A percentile compares a stretch with the other conserved stretches of the same genome.
phyloP scores from a whole-genome alignment of 1,284 basidiomycete species.

The Pyrrhoderma lamaoense region DNA sequence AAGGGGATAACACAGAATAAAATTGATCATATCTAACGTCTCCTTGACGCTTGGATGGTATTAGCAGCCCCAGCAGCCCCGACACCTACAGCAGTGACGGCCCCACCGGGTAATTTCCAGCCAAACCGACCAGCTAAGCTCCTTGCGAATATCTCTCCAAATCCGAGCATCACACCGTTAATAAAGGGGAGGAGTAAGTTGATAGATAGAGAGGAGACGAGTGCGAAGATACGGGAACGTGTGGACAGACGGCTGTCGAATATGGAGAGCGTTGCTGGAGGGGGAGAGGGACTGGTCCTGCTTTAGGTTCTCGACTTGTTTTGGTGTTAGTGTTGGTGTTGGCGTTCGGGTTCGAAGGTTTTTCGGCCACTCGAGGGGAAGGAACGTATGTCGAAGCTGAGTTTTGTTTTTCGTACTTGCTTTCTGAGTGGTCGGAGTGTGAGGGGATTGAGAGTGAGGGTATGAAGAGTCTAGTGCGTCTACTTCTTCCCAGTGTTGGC shows the following conservation, averaged over 20 bases:
- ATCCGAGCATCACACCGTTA: conserved; percentile 97
- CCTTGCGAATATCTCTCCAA: conserved; percentile 95
- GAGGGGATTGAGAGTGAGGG: conserved; percentile 67
- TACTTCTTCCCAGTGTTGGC: conserved; percentile 54
- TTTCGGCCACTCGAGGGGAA: conserved; percentile 23
- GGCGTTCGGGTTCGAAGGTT: conserved; percentile 1
- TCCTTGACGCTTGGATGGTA: too few relatives aligned
- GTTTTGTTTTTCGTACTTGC: conserved; percentile 21
- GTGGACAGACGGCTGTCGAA: conserved; percentile 64
- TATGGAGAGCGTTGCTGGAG: conserved; percentile 70
- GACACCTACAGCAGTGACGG: too few relatives aligned
- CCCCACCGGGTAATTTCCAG: conserved; percentile 27
- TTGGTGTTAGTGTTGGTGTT: too few relatives aligned
- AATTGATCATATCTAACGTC: too few relatives aligned
- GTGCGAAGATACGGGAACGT: conserved; percentile 59
- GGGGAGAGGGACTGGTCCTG: conserved; percentile 23
- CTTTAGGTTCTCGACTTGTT: too few relatives aligned
- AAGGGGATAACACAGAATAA: too few relatives aligned
- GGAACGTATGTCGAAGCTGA: conserved; percentile 49
- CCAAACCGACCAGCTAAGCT: conserved; percentile 71
- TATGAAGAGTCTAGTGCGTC: conserved; percentile 62
- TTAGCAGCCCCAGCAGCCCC: too few relatives aligned
- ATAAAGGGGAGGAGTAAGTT: conserved; percentile 92
- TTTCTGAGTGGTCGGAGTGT: conserved; percentile 39
- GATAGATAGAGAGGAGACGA: conserved; percentile 82